A percentile compares a stretch with the other conserved stretches of the same genome.
Conservation (phyloP, 306 rosid species). For the Mucuna pruriens region DNA sequence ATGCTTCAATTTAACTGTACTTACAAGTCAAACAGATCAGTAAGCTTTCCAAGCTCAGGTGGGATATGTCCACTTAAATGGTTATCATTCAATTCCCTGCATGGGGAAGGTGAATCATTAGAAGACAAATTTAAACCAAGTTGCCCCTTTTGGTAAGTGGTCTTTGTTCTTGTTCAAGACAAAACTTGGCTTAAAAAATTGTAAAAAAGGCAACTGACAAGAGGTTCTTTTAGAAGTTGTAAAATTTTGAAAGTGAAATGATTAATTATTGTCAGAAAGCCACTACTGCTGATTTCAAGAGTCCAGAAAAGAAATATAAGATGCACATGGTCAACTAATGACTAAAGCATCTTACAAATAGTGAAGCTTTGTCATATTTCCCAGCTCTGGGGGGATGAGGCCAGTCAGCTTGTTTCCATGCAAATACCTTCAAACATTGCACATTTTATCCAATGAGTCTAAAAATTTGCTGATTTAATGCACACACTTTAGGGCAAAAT, state of each 20-base stretch:
- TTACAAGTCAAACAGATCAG: constrained; percentile 76
- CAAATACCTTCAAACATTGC: constrained; percentile 63
- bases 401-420: constrained; percentile 83
- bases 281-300: background rate
- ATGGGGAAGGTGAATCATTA: constrained; percentile 7
- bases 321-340: background rate
- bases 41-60: constrained; percentile 87
- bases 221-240: background rate
- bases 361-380: constrained; percentile 82
- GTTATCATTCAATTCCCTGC: constrained; percentile 82
- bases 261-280: constrained; percentile 2
- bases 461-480: background rate
- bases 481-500: background rate
- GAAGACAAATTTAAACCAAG: background rate
- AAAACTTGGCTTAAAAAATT: background rate
- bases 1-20: constrained; percentile 32
- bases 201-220: background rate
- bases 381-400: constrained; percentile 73
- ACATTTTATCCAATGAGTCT: background rate
- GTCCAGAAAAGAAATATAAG: background rate
- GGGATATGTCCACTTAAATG: constrained; percentile 72
- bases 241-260: constrained; percentile 11
- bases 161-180: background rate
- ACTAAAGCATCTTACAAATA: constrained; percentile 59
- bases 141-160: background rate